Percentiles rank a stretch among this genome's conserved stretches.
Evolutionary conservation across 2,329 filamentous ascomycete genomes (phyloP).

Genomic region (Tolypocladium inflatum): DNA sequence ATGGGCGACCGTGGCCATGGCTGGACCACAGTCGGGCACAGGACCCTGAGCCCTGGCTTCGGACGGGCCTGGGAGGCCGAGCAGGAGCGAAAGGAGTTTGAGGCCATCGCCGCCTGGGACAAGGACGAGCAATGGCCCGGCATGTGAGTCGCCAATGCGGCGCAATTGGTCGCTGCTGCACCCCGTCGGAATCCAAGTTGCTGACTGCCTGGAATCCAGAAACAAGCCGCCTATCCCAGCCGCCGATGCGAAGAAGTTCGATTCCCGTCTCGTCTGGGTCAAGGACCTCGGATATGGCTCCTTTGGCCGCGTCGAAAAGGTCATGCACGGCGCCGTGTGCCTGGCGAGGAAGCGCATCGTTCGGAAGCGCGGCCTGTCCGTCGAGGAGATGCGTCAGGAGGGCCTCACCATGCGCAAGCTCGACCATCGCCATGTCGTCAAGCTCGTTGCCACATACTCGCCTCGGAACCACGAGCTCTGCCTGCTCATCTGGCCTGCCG

Average conservation of each 20-base stretch:
- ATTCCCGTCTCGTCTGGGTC: conserved; percentile 18
- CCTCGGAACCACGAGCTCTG: conserved; percentile 29
- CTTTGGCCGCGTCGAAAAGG: conserved; percentile 34
- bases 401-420: conserved; percentile 37
- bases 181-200: neutral
- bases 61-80: conserved; percentile 16
- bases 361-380: conserved; percentile 23
- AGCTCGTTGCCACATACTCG: conserved; percentile 36
- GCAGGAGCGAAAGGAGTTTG: conserved; percentile 18
- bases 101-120: conserved; percentile 20
- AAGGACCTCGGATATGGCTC: conserved; percentile 31
- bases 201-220: conserved; percentile 7
- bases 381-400: conserved; percentile 34
- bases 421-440: conserved; percentile 37
- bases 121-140: conserved; percentile 22
- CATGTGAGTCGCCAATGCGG: conserved; percentile 14
- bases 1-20: conserved; percentile 20
- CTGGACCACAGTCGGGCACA: conserved; percentile 23
- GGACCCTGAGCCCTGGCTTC: conserved; percentile 10
- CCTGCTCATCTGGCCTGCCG: conserved; percentile 37
- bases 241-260: conserved; percentile 23
- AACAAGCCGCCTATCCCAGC: conserved; percentile 19
- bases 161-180: neutral
- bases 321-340: conserved; percentile 28
- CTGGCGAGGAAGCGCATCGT: conserved; percentile 35